Evolutionary conservation across 768 basidiomycete genomes (phyloP), one percentile per base, ranked within the genome.

Genomic region (Daedaleopsis nitida): DNA sequence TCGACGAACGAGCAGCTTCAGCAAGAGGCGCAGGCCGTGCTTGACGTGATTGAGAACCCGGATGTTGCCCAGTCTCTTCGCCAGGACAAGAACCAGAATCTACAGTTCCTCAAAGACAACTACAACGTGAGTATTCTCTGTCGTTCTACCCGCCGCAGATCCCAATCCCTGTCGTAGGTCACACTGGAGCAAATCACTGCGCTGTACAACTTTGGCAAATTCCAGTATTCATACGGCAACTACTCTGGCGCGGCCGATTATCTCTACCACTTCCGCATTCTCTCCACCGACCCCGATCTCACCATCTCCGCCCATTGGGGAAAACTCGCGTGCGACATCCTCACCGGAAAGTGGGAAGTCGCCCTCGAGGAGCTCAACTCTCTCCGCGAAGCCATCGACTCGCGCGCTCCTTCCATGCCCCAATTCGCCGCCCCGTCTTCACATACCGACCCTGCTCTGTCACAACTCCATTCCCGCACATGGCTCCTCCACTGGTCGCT

Each of bases 301-400:
- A 95, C 92, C 77, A 90, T 93, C 39, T 98, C 97, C 5, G 94
- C 96, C 3, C 93, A 96, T 77, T 99, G 96, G 97, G 97, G 97
- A 12, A 98, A 98, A 76, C 91, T 98, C 65, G 93, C 95, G 39
- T 95, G 91, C 34, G 94, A 98, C 74, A 96, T 98, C 72, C 87
- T 99, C 53, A 88, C 89, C 3, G 97, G 96, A 47, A 87, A 90
- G 67, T 98, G 95, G 95, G 93, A 96, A 60, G 83, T 88, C n/a
- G 95, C 96, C 0, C 83, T 97, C 13, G 91, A 94, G 69, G 96
- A 98, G 72, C 88, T 98, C 68, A 95, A 96, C 79, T 89, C 92
- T 34, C 85, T 99, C n/a, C 86, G 94, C 34, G 96, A 98, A 54
- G 79, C 87, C 52, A 91, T 98, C 73, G 96, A 98, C 74, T 86